phyloP scores from a whole-genome alignment of 768 basidiomycete species.

The Mycena olivaceomarginata region DNA sequence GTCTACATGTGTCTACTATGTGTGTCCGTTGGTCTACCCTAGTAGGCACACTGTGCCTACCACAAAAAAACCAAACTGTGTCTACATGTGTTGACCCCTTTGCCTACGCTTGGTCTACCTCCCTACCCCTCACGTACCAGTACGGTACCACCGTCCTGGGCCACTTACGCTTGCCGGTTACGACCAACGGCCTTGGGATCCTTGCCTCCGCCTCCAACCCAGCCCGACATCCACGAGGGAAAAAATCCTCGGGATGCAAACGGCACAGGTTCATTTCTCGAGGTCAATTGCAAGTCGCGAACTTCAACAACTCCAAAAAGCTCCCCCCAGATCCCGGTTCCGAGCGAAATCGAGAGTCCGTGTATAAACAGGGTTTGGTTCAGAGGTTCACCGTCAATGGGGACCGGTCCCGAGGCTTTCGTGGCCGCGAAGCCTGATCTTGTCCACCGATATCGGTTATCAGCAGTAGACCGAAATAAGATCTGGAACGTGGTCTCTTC shows the following conservation, averaged over 20 bases:
- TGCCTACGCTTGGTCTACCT: too few relatives aligned
- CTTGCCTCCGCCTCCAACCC: background rate
- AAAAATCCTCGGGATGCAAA: background rate
- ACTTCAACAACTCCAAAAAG: background rate
- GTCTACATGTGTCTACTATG: too few relatives aligned
- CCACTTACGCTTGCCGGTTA: too few relatives aligned
- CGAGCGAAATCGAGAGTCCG: slow-evolving; percentile 22
- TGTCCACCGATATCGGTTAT: background rate
- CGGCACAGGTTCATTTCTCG: background rate
- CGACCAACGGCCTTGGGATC: too few relatives aligned
- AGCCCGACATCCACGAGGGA: background rate
- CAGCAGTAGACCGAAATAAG: background rate
- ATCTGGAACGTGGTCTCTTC: background rate
- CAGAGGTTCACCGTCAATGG: background rate
- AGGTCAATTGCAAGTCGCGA: background rate
- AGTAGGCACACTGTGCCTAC: too few relatives aligned
- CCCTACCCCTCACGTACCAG: too few relatives aligned
- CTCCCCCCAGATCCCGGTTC: background rate
- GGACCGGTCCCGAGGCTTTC: background rate
- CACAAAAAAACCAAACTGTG: too few relatives aligned
- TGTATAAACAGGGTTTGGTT: slow-evolving; percentile 20
- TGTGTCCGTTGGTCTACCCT: too few relatives aligned
- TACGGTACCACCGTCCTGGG: too few relatives aligned
- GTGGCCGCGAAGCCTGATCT: background rate
- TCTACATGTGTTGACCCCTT: too few relatives aligned